A percentile compares a stretch with the other conserved stretches of the same genome.
phyloP scores from a whole-genome alignment of 1,284 basidiomycete genomes.

The Leccinum angustisporum region DNA sequence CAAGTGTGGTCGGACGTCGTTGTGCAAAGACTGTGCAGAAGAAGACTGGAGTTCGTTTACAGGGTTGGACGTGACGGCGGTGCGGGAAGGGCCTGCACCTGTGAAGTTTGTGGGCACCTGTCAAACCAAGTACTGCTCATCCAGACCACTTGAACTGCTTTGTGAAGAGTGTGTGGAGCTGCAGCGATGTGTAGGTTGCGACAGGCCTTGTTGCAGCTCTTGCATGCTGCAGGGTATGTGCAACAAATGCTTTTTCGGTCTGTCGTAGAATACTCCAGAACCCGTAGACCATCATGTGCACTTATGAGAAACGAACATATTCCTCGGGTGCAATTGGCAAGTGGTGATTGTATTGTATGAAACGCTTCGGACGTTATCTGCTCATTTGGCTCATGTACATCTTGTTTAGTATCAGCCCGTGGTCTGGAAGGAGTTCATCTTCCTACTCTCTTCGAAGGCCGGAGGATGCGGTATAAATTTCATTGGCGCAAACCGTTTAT shows the following conservation, averaged over 20 bases:
- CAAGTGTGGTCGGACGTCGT: slow-evolving; percentile 19
- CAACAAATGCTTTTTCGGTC: too few species aligned
- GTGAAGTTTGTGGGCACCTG: background rate
- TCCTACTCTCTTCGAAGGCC: slow-evolving; percentile 94
- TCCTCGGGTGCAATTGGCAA: slow-evolving; percentile 30
- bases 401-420: slow-evolving; percentile 68
- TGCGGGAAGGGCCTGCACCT: background rate
- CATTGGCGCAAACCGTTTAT: slow-evolving; percentile 92
- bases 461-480: slow-evolving; percentile 98
- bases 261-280: too few species aligned
- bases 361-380: slow-evolving; percentile 83
- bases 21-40: slow-evolving; percentile 25
- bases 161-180: too few species aligned
- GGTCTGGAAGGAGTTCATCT: slow-evolving; percentile 85
- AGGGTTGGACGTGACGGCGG: background rate
- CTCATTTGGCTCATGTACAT: slow-evolving; percentile 67
- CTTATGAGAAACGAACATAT: too few species aligned
- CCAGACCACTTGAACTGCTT: background rate
- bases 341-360: slow-evolving; percentile 99
- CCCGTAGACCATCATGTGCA: too few species aligned
- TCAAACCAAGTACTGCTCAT: background rate
- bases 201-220: too few species aligned
- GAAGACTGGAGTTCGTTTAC: slow-evolving; percentile 17
- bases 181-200: too few species aligned
- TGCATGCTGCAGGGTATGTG: too few species aligned